Evolutionary conservation across 192 early-diverging fungal species (phyloP).

Genomic region (Glomus cerebriforme): DNA sequence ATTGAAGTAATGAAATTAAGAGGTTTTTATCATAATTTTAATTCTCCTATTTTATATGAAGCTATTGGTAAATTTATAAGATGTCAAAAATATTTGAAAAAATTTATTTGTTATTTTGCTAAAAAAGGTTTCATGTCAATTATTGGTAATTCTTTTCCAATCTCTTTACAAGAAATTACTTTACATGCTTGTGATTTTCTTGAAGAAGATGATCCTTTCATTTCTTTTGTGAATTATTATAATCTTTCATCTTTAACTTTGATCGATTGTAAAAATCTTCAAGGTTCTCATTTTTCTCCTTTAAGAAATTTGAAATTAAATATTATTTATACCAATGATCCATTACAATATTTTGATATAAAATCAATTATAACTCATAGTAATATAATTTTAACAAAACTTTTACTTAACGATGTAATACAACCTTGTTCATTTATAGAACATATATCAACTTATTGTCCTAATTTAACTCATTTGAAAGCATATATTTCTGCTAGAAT

Average conservation of each 20-base stretch:
- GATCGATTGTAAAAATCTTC: neutral
- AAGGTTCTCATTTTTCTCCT: neutral
- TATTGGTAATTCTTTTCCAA: neutral
- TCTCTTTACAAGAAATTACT: neutral
- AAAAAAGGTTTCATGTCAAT: neutral
- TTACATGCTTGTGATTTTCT: neutral
- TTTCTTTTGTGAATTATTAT: neutral
- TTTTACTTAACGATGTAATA: neutral
- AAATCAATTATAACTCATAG: neutral
- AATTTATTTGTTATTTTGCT: neutral
- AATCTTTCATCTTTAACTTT: neutral
- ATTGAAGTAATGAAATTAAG: neutral
- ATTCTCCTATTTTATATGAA: neutral
- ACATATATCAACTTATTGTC: neutral
- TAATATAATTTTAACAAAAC: neutral
- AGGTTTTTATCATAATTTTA: neutral
- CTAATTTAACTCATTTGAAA: neutral
- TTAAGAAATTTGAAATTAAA: neutral
- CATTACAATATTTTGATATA: neutral
- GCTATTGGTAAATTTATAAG: neutral
- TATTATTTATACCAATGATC: neutral
- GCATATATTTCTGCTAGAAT: neutral
- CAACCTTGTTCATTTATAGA: neutral
- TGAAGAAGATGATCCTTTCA: neutral
- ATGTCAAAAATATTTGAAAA: neutral